phyloP scores from a whole-genome alignment of 1,284 basidiomycete genomes.

The Hemileia vastatrix region DNA sequence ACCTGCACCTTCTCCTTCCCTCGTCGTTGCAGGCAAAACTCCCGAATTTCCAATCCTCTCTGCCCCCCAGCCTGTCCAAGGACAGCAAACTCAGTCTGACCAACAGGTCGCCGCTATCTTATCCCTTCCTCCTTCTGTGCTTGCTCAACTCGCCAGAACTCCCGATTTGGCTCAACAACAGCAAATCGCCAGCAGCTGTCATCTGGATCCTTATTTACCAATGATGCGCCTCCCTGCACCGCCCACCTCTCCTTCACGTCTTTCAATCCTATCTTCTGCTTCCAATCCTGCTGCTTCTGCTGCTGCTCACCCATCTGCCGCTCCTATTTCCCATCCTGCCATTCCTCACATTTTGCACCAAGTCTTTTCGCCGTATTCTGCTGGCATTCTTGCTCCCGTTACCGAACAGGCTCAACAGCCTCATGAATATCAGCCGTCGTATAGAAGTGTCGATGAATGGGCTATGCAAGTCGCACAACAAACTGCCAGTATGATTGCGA shows the following conservation, averaged over 20 bases:
- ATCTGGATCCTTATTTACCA: constrained; percentile 6
- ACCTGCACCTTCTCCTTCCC: too few species aligned
- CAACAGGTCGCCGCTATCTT: constrained; percentile 16
- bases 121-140: constrained; percentile 4
- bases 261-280: neutral
- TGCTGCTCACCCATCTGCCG: neutral
- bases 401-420: neutral
- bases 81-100: constrained; percentile 6
- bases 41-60: too few species aligned
- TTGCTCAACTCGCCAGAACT: constrained; percentile 10
- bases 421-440: constrained; percentile 13
- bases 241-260: neutral
- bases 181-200: neutral
- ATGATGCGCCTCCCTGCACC: constrained; percentile 12
- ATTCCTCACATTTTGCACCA: constrained; percentile 20
- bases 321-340: constrained; percentile 4
- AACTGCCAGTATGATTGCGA: neutral
- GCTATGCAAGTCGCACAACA: constrained; percentile 14
- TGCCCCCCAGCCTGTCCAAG: too few species aligned
- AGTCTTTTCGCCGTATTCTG: constrained; percentile 16
- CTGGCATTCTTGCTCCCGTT: constrained; percentile 5
- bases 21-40: too few species aligned
- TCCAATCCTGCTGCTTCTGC: neutral
- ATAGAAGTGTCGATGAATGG: constrained; percentile 19
- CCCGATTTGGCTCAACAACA: constrained; percentile 2